phyloP scores from a whole-genome alignment of 2,329 filamentous ascomycete species.

The Juglanconis oblonga region DNA sequence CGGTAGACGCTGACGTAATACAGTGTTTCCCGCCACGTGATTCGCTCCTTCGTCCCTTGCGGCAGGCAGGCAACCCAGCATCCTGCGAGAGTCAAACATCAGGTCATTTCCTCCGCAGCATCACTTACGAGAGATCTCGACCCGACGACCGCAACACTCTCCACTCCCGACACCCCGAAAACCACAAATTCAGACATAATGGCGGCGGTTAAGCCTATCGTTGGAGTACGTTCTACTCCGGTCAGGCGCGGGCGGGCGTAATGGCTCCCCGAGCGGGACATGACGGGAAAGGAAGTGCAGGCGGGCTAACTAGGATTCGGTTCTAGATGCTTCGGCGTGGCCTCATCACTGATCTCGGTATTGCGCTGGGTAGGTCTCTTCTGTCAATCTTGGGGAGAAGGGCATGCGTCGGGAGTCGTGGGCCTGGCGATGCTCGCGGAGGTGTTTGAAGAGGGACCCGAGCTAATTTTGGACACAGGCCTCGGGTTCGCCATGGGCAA shows the following conservation, averaged over 20 bases:
- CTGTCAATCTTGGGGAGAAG: neutral
- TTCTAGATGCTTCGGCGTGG: constrained; percentile 57
- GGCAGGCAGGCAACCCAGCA: neutral
- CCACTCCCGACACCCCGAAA: constrained; percentile 15
- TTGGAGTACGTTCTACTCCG: constrained; percentile 49
- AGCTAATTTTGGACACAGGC: constrained; percentile 41
- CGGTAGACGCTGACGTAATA: constrained; percentile 7
- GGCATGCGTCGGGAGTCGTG: neutral
- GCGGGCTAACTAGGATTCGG: constrained; percentile 31
- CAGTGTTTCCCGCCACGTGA: neutral
- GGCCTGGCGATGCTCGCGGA: neutral
- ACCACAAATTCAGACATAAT: constrained; percentile 36
- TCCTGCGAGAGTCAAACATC: constrained; percentile 11
- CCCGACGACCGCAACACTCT: constrained; percentile 12
- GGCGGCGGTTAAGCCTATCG: constrained; percentile 53
- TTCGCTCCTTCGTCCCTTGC: neutral
- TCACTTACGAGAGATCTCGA: neutral
- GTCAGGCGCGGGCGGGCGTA: neutral
- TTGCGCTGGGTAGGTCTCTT: constrained; percentile 51
- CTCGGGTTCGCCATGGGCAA: constrained; percentile 53
- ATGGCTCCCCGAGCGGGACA: constrained; percentile 1
- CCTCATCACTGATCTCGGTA: constrained; percentile 54
- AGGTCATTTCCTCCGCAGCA: constrained; percentile 14
- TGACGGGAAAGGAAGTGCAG: neutral
- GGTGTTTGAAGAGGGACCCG: neutral